Base-by-base conservation (phyloP, 805 yeast genomes). In the Starmerella kuoi region DNA sequence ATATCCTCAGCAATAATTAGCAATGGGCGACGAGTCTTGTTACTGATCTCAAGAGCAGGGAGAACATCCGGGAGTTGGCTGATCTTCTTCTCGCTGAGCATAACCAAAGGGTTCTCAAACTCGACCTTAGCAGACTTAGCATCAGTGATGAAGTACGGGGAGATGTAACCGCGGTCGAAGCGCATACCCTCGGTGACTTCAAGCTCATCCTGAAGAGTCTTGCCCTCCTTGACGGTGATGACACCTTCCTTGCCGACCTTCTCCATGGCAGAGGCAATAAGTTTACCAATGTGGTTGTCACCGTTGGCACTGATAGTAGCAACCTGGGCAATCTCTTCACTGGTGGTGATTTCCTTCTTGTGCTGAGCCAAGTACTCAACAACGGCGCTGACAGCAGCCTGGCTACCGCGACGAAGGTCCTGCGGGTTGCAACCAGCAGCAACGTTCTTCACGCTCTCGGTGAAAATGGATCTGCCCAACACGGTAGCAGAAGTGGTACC, bases 371-470 rank as follows among this genome's bases (percentile, higher is more conserved):
- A 73, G 65, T 73, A 88, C 48, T 78, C 74, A 51, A 88, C 87
- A 38, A 87, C 94, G 33, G 87, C 86, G 62, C 84, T 88, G 39
- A 87, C 97, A 32, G 96, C 98, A 47, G 94, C 80, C 70, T 87
- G 95, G 37, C 95, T 77, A 57, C 98, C 98, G 62, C 91, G 78
- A 74, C 97, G 83, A 61, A 88, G 73, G 59, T 88, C 97, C 91
- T 86, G 87, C 56, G 98, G 97, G 71, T 88, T 91, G 67, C 95
- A 87, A 48, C 98, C 98, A 44, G 97, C 95, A 48, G 97, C 96
- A 35, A 91, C 98, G 59, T 85, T 85, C 73, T 85, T 86, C 48
- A 88, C 94, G 24, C 93, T 76, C 67, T 91, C 96, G 47, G 94
- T 79, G 70, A 88, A 84, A 55, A 88, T 88, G 45, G 95, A 80